These are phyloP conservation scores for Sparassis latifolia DNA, from an alignment of 1,284 basidiomycete species.

Conservation along the genomic window DNA sequence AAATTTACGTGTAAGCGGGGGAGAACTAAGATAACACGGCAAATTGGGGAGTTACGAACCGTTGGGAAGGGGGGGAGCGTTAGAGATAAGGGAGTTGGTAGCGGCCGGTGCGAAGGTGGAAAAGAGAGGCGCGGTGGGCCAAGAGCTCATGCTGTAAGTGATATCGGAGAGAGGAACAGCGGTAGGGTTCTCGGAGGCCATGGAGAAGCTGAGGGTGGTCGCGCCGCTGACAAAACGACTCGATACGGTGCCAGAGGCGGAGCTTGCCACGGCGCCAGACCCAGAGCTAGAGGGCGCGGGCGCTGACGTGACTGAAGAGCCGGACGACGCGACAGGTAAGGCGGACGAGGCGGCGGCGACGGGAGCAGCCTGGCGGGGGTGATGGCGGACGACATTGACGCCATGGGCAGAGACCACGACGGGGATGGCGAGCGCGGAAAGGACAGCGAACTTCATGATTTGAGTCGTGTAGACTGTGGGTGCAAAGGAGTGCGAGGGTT, in stretches of 20 bases:
- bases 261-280: constrained; percentile 25
- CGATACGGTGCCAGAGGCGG: constrained; percentile 7
- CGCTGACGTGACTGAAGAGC: too few relatives aligned
- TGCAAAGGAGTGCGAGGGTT: constrained; percentile 15
- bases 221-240: background rate
- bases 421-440: constrained; percentile 28
- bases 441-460: constrained; percentile 30
- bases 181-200: constrained; percentile 52
- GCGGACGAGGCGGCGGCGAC: constrained; percentile 22
- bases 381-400: constrained; percentile 16
- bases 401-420: constrained; percentile 24
- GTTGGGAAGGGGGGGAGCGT: constrained; percentile 47
- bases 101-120: constrained; percentile 36
- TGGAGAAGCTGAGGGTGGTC: constrained; percentile 28
- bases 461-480: constrained; percentile 2
- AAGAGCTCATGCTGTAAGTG: constrained; percentile 28
- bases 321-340: background rate
- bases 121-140: constrained; percentile 34
- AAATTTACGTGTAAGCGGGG: background rate
- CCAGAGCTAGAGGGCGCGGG: too few relatives aligned
- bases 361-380: constrained; percentile 25
- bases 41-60: constrained; percentile 23
- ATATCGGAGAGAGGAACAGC: constrained; percentile 48
- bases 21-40: constrained; percentile 31
- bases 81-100: constrained; percentile 35